These are phyloP conservation scores for Lantana camara DNA, from an alignment of 257 asterid species.

Conservation along the genomic window DNA sequence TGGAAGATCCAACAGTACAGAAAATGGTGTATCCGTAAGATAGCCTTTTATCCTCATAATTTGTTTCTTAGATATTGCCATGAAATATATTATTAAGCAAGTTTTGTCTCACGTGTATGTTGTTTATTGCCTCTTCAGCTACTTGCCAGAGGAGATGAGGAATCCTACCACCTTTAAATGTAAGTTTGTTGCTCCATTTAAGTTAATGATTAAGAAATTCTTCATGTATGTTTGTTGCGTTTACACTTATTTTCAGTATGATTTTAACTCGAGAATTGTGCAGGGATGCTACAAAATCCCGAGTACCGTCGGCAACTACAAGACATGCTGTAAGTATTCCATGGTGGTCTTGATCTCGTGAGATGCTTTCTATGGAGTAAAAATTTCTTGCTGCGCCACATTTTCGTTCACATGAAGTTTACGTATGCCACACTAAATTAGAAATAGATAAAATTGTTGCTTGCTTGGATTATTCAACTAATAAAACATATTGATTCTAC, in stretches of 20 bases:
- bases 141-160: slow-evolving; percentile 95
- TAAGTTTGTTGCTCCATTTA: slow-evolving; percentile 38
- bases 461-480: too few relatives aligned
- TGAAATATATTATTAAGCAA: background rate
- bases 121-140: slow-evolving; percentile 47
- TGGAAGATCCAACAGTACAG: slow-evolving; percentile 98
- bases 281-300: slow-evolving; percentile 99
- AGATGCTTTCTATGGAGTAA: background rate
- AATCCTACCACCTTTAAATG: slow-evolving; percentile 83
- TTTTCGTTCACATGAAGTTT: too few relatives aligned
- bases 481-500: too few relatives aligned
- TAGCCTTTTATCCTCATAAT: slow-evolving; percentile 21
- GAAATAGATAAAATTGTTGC: too few relatives aligned
- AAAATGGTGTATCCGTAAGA: slow-evolving; percentile 98
- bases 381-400: too few relatives aligned
- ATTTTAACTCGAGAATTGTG: slow-evolving; percentile 19
- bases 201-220: too few relatives aligned
- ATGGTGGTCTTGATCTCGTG: background rate
- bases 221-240: too few relatives aligned
- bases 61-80: slow-evolving; percentile 16
- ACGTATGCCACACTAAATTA: too few relatives aligned
- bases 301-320: slow-evolving; percentile 91
- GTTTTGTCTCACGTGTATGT: background rate
- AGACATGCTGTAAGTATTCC: slow-evolving; percentile 84
- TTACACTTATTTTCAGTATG: background rate